These are phyloP conservation scores for Lotus japonicus DNA, from an alignment of 306 rosid species.

Conservation along the genomic window DNA sequence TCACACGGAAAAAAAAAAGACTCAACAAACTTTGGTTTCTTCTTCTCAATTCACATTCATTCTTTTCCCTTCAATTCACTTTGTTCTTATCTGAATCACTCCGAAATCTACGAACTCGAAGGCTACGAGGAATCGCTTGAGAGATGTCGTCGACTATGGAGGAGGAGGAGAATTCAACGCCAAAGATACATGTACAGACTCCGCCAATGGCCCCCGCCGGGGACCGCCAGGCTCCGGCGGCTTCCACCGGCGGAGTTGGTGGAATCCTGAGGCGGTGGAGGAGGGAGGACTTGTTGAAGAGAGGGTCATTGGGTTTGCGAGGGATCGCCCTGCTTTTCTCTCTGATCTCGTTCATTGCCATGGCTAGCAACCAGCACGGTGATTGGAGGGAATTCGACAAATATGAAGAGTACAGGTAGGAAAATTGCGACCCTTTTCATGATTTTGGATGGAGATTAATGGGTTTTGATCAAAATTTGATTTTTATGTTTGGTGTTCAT, in stretches of 20 bases:
- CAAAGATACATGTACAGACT: conserved; percentile 22
- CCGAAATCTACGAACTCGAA: neutral
- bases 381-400: conserved; percentile 47
- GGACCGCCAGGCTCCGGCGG: neutral
- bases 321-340: conserved; percentile 54
- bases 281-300: conserved; percentile 57
- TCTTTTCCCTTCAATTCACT: neutral
- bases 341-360: conserved; percentile 43
- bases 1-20: neutral
- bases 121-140: neutral
- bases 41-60: neutral
- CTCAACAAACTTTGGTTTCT: conserved; percentile 2
- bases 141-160: conserved; percentile 38
- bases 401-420: conserved; percentile 60
- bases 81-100: neutral
- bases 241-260: conserved; percentile 1
- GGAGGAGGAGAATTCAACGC: conserved; percentile 5
- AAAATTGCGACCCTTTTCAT: neutral
- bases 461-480: conserved; percentile 7
- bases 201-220: conserved; percentile 16
- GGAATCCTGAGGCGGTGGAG: conserved; percentile 52
- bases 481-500: neutral
- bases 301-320: conserved; percentile 47
- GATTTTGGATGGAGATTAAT: neutral
- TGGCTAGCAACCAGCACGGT: conserved; percentile 68